Base-by-base conservation (phyloP, 1,284 basidiomycete species). In the Flammula alnicola region DNA sequence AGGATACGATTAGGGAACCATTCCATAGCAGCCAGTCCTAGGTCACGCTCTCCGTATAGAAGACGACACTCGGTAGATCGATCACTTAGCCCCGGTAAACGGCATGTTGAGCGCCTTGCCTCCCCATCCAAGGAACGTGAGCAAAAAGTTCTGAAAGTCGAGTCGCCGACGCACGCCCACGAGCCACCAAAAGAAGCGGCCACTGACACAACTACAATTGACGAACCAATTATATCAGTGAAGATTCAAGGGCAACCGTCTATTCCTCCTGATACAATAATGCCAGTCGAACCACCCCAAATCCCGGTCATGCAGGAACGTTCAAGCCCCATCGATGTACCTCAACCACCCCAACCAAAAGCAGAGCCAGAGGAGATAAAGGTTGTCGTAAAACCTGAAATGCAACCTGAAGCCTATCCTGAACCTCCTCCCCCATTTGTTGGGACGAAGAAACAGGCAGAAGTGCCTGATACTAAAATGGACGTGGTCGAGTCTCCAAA, bases 1-100 rank as follows among this genome's bases (percentile, higher is more conserved):
- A 60, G 60, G 42, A 56, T 68, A 37, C 69, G 66, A 54, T 56
- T 71, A 25, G 73, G 69, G 19, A 69, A 69, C 35, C 71, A 70
- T 55, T 68, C 74, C 8, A 65, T 68, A 20, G 54, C 50, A 37
- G 43, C 56, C 20, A 62, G 60, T 40, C 59, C 66, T 19, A 62
- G 59, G 20, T 55, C 57, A 25, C 55, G 45, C 12, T 63, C 60
- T 30, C 63, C 56, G 7, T 37, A 40, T 25, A 54, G 52, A 47
- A 29, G 49, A 30, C 44, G 45, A 44, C 27, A 25, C 7, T 56
- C 54, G 3, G 50, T 44, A 38, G 53, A 49, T 35, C 47, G 55
- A 40, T 57, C 61, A 22, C 49, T 22, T 25, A 58, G 54, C 22
- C 49, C 52, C 14, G 35, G 40, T n/a, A 51, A 38, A 25, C 41